These are phyloP conservation scores for Tolypocladium paradoxum DNA, from an alignment of 2,329 filamentous ascomycete species.

Conservation along the genomic window DNA sequence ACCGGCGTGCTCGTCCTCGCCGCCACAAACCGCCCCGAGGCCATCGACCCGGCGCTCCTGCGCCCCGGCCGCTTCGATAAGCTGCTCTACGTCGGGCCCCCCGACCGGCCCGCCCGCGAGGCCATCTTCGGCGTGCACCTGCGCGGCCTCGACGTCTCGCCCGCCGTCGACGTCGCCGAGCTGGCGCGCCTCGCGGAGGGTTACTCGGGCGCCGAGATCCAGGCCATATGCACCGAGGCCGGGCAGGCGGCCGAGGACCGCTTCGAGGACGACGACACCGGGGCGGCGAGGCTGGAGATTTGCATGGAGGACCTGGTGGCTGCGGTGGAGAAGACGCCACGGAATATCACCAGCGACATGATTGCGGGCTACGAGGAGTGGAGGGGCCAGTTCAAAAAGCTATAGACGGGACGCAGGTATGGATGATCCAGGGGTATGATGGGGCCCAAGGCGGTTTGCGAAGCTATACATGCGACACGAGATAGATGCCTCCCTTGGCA, in stretches of 20 bases:
- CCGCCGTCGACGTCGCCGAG: constrained; percentile 53
- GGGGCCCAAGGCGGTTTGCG: too few species aligned
- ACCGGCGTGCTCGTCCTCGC: constrained; percentile 79
- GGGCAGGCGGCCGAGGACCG: constrained; percentile 31
- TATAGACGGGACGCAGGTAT: constrained; percentile 1
- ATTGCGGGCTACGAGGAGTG: constrained; percentile 48
- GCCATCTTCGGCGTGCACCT: constrained; percentile 67
- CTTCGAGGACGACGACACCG: constrained; percentile 17
- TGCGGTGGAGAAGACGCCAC: constrained; percentile 35
- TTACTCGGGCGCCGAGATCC: constrained; percentile 77
- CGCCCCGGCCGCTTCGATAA: constrained; percentile 79
- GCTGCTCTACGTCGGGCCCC: constrained; percentile 76
- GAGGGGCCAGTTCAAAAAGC: constrained; percentile 28
- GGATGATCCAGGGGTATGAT: not conserved
- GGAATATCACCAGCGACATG: constrained; percentile 50
- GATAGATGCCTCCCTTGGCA: not conserved
- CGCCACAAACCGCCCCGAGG: constrained; percentile 82
- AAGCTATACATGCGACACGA: not conserved
- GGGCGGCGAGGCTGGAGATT: constrained; percentile 20
- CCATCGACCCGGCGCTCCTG: constrained; percentile 75
- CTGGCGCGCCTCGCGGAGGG: constrained; percentile 60
- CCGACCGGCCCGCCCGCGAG: constrained; percentile 58
- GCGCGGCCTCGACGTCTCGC: constrained; percentile 43
- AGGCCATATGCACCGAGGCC: constrained; percentile 37
- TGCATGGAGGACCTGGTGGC: constrained; percentile 31